Percentiles rank a stretch among this genome's conserved stretches.
These are phyloP conservation scores for Leptographium procerum DNA, from an alignment of 2,329 filamentous ascomycete species.

Conservation along the genomic window DNA sequence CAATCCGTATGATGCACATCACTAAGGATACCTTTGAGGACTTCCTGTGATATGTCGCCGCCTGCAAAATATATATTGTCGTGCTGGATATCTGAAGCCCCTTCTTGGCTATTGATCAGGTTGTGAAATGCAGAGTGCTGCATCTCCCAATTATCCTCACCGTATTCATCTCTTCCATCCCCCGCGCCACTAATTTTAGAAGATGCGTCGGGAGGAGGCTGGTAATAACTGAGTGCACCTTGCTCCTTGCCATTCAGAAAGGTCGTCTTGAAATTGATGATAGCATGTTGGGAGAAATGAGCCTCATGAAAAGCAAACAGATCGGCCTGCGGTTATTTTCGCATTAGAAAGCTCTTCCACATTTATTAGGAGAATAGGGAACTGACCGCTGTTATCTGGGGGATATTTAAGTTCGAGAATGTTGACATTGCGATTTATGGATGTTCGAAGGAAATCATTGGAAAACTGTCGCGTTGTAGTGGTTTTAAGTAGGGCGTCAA, in stretches of 20 bases:
- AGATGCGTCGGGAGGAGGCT: not conserved
- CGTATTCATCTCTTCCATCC: not conserved
- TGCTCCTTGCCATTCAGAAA: slow-evolving; percentile 21
- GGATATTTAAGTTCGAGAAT: slow-evolving; percentile 9
- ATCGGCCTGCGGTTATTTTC: slow-evolving; percentile 36
- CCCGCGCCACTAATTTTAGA: not conserved
- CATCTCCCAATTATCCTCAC: not conserved
- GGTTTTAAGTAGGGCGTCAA: not conserved
- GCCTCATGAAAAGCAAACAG: slow-evolving; percentile 44
- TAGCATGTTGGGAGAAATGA: slow-evolving; percentile 43
- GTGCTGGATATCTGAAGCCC: not conserved
- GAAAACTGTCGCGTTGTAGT: not conserved
- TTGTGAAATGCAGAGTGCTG: not conserved
- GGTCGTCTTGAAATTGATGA: slow-evolving; percentile 32
- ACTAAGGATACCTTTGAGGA: not conserved
- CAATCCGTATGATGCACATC: not conserved
- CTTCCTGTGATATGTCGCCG: not conserved
- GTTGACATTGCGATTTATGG: not conserved
- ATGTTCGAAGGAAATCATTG: not conserved
- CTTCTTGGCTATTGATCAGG: not conserved
- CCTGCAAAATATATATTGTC: not conserved
- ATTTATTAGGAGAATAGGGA: not conserved
- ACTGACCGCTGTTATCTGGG: slow-evolving; percentile 27
- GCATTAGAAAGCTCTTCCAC: not conserved
- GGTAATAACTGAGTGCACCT: not conserved